Evolutionary conservation across 148 eudicot genomes (phyloP), one percentile per base, ranked within the genome.

Genomic region (Euryodendron excelsum): DNA sequence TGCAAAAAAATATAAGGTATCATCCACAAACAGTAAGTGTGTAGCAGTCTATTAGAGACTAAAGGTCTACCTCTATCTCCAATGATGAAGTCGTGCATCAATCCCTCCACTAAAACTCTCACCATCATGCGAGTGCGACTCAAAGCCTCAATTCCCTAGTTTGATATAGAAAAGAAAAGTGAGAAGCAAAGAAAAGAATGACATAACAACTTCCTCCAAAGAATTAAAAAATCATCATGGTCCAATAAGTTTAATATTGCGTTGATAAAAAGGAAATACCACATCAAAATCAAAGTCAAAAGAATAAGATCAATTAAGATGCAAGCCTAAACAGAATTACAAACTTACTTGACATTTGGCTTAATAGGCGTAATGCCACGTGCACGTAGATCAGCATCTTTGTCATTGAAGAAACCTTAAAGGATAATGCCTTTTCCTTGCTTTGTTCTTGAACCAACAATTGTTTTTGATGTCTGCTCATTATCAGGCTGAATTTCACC

Each of bases 301-400:
- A 53, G 65, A 58, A 10, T 36, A 55, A 73, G 36, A 72, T 17
- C 3, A 27, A 37, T 15, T 36, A 62, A 75, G 47, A 39, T 36
- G 30, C 37, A 37, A 69, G 56, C 31, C 67, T 18, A 71, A 44
- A 48, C 69, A 59, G 48, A 78, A 78, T 3, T 60, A 60, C 20
- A n/a, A 30, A 79, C 82, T 86, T 83, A 95, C 98, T 91, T 91
- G 82, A 87, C 85, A 85, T 95, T 96, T 72, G 82, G 86, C 86
- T 95, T 95, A 72, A 95, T 88, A 76, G 90, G 96, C 61, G 87
- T 90, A 85, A 95, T 95, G 62, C 98, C 98, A 73, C 96, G 94
- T 80, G 98, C 98, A 80, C 94, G 97, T 75, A 91, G 85, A 85
- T 95, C 96, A 83, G 97, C 96, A 45, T 95, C 96, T 80, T 93